Base-by-base conservation (phyloP, 2,329 filamentous ascomycete species). In the Knoxdaviesia proteae region DNA sequence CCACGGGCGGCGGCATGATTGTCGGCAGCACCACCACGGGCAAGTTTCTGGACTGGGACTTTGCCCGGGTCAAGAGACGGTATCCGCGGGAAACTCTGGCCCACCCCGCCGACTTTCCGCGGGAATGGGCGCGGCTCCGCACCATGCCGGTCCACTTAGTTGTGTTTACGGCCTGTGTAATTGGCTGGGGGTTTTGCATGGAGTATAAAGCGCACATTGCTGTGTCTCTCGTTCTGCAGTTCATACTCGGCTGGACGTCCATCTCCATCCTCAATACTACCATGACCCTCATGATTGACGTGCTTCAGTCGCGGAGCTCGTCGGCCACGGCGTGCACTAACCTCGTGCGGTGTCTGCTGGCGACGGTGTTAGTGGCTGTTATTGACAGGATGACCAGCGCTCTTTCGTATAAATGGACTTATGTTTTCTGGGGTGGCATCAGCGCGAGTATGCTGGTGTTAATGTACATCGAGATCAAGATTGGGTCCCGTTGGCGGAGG, bases 231-330 rank as follows among this genome's bases (percentile, higher is more conserved):
- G 38, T 52, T 0, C 41, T 55, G 1, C 50, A 55, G 34, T 49
- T 51, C 3, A 47, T 54, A 52, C 52, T 54, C 38, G 54, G 54
- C 11, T 56, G 50, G 41, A 52, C 51, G 1, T 54, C 52, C 1
- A 55, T 57, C 6, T 45, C 52, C 7, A 52, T 57, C 4, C 50
- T 57, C 4, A 57, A 56, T 44, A 50, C 52, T 0, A 57, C 54
- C 0, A 54, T 54, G 49, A 57, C 54, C 1, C 42, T 57, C 10
- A 52, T 56, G 49, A 54, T 57, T 39, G 53, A 57, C 33, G 50
- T 57, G 5, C 8, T 57, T 5, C 50, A 55, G 36, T 45, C 46
- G 2, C 50, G 49, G 9, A 56, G 54, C 43, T 56, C 54, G 2
- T 48, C 49, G 1, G 54, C 50, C 1, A 56, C 50, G 1, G 54